A percentile compares a stretch with the other conserved stretches of the same genome.
These are phyloP conservation scores for Glonium stellatum DNA, from an alignment of 495 filamentous ascomycete species.

Conservation along the genomic window DNA sequence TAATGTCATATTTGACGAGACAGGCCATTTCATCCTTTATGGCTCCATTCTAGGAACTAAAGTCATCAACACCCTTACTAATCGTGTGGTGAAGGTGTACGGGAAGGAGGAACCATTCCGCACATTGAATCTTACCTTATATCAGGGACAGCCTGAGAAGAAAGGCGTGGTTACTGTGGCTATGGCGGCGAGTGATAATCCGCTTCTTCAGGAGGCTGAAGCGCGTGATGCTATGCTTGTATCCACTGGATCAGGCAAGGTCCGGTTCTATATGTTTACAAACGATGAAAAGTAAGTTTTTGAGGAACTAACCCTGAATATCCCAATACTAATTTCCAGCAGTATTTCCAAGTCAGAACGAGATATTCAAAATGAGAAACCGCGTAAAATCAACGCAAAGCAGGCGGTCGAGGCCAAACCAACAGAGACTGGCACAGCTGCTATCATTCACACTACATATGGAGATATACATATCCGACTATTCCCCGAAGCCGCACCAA, in stretches of 20 bases:
- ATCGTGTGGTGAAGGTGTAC: conserved; percentile 80
- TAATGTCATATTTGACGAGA: conserved; percentile 92
- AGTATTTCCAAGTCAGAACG: conserved; percentile 71
- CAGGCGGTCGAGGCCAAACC: conserved; percentile 51
- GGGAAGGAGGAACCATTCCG: conserved; percentile 83
- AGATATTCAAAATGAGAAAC: conserved; percentile 94
- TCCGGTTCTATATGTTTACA: conserved; percentile 97
- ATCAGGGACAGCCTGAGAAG: conserved; percentile 89
- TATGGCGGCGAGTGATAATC: conserved; percentile 93
- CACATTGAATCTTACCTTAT: conserved; percentile 74
- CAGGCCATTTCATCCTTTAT: conserved; percentile 88
- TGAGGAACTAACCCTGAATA: not conserved
- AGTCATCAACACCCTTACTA: conserved; percentile 90
- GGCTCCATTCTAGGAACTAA: conserved; percentile 87
- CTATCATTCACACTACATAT: conserved; percentile 84
- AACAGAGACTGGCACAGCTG: conserved; percentile 65
- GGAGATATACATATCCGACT: conserved; percentile 93
- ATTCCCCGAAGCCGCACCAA: conserved; percentile 87
- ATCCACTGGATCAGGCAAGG: conserved; percentile 75
- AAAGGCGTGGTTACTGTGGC: conserved; percentile 91
- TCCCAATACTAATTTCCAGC: not conserved
- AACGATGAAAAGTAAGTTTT: conserved; percentile 61
- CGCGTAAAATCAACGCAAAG: conserved; percentile 45
- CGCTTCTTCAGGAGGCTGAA: conserved; percentile 87
- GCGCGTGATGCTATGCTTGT: conserved; percentile 84